Evolutionary conservation across 75 land plant genomes (phyloP), one percentile per base, ranked within the genome.

Genomic region (Sequoia sempervirens): DNA sequence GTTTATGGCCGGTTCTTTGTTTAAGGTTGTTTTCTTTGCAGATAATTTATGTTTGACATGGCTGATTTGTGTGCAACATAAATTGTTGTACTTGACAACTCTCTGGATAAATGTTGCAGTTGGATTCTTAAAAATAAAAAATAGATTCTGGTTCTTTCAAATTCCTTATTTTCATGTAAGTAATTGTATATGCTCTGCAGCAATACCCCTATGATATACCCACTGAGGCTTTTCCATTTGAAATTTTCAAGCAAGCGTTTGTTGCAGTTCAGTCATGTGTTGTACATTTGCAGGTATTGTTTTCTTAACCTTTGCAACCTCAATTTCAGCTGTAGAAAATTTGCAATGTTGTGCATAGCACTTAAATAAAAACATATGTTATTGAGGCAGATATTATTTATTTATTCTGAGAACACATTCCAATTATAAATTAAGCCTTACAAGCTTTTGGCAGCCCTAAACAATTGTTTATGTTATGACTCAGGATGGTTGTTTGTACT

Each of bases 1-100:
- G 99, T 97, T 97, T 87, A 97, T 97, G 99, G 98, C 99, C 84
- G 99, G 99, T 41, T 97, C 99, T 41, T 84, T 97, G 72, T 97
- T 97, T 90, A 90, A 96, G 98, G 99, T 96, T n/a, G 47, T 61
- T 4, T 38, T 82, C 54, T 54, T 82, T 53, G 32, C 45, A 54
- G 26, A 2, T 26, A 26, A 78, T 78, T 78, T 43, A 45, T 76
- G 37, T 45, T 69, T 80, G 56, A 36, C 53, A 68, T 61, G 83
- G 50, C 30, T 78, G 2, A 45, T 78, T 26, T n/a, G 46, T 78
- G 32, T 37, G 32, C 3, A 20, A 5, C 11, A 41, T 32, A 78
- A 78, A 78, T 45, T 45, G 28, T 78, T 78, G 5, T 78, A 43
- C 50, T 78, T 78, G 80, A n/a, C 26, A 3, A 3, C 47, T 45